Conservation (phyloP, 345 rosid species). For the Gossypium thurberi region DNA sequence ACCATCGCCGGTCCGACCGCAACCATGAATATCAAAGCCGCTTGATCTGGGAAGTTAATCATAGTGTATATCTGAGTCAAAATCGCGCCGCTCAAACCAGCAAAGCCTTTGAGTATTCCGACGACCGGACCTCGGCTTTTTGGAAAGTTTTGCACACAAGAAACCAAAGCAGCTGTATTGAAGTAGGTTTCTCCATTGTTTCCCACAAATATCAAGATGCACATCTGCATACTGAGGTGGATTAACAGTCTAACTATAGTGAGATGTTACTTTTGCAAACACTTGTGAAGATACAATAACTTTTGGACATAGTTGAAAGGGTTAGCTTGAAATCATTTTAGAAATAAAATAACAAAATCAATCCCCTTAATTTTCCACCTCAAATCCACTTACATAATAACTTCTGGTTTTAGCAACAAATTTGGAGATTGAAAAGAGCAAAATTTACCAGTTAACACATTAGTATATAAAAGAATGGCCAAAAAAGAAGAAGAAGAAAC, state of each 20-base stretch:
- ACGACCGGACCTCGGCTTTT: constrained; percentile 97
- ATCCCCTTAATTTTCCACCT: not conserved
- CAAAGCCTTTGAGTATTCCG: constrained; percentile 94
- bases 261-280: constrained; percentile 6
- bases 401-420: not conserved
- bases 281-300: not conserved
- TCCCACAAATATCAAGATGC: constrained; percentile 81
- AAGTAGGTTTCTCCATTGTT: constrained; percentile 97
- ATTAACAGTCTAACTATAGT: constrained; percentile 15
- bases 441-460: not conserved
- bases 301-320: not conserved
- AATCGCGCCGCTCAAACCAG: constrained; percentile 95
- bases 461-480: not conserved
- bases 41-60: constrained; percentile 71
- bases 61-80: constrained; percentile 74
- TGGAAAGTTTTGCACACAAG: constrained; percentile 95
- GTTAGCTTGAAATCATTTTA: not conserved
- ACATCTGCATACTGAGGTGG: constrained; percentile 52
- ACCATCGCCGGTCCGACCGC: constrained; percentile 91
- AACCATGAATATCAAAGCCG: constrained; percentile 89
- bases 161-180: constrained; percentile 86
- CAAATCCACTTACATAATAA: not conserved
- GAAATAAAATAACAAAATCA: not conserved
- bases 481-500: constrained; percentile 5
- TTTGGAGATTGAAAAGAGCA: constrained; percentile 1